A percentile compares a stretch with the other conserved stretches of the same genome.
phyloP scores from a whole-genome alignment of 495 filamentous ascomycete species.

The Xylaria venustula region DNA sequence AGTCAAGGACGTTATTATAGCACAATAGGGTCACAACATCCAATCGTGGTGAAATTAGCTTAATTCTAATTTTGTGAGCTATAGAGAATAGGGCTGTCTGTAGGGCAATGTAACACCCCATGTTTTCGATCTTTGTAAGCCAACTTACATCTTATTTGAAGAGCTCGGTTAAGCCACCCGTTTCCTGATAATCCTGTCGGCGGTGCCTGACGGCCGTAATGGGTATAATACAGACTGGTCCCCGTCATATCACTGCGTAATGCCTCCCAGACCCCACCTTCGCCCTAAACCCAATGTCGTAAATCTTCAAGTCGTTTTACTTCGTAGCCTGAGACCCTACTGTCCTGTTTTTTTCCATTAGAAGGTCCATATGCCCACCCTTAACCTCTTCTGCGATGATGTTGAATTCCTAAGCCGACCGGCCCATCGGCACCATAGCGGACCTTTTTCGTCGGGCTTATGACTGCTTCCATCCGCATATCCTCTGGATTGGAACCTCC shows the following conservation, averaged over 20 bases:
- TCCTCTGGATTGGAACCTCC: conserved; percentile 41
- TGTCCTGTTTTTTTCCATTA: too few relatives aligned
- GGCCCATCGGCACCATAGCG: conserved; percentile 46
- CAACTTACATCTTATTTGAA: neutral
- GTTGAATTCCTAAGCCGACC: conserved; percentile 66
- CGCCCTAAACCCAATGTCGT: conserved; percentile 4
- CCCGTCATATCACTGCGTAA: neutral
- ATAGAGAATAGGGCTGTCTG: too few relatives aligned
- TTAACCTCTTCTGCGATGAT: conserved; percentile 21
- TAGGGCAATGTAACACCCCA: too few relatives aligned
- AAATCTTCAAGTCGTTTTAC: conserved; percentile 10
- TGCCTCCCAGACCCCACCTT: neutral
- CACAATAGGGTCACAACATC: neutral
- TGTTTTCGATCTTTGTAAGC: neutral
- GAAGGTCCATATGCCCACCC: neutral
- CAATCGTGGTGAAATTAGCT: neutral
- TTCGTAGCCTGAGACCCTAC: too few relatives aligned
- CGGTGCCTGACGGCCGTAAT: neutral
- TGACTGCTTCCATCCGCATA: conserved; percentile 23
- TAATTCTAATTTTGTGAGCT: neutral
- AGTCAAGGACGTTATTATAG: neutral
- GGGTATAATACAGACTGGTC: conserved; percentile 10
- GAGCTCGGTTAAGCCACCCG: neutral
- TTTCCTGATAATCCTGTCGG: neutral
- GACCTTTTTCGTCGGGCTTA: conserved; percentile 59